Conservation (phyloP, 2,329 filamentous ascomycete species). For the Colletotrichum tropicale region DNA sequence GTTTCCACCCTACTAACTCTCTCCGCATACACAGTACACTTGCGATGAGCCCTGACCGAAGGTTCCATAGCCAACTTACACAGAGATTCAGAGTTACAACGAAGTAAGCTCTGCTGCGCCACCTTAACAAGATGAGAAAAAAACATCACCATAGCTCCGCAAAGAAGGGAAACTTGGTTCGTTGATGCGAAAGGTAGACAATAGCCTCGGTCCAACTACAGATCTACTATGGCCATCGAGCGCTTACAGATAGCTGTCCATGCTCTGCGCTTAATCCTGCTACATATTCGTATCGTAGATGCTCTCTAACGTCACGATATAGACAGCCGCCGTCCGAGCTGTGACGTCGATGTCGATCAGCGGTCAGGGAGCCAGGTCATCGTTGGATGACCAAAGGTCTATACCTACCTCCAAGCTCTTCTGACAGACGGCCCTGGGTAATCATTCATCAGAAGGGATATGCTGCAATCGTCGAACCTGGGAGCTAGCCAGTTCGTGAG, state of each 20-base stretch:
- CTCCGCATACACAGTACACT: background rate
- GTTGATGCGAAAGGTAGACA: background rate
- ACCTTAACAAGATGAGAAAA: background rate
- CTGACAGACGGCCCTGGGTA: background rate
- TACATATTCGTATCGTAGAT: background rate
- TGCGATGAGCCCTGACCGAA: background rate
- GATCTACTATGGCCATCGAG: background rate
- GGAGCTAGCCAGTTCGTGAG: background rate
- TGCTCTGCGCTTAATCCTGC: background rate
- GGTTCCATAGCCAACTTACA: background rate
- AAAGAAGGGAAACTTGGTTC: background rate
- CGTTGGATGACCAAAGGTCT: background rate
- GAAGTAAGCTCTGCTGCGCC: slow-evolving; percentile 1
- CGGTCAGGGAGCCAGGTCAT: background rate
- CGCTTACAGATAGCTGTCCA: background rate
- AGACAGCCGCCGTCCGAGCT: background rate
- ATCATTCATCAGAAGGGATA: background rate
- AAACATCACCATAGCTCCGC: background rate
- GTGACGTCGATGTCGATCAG: background rate
- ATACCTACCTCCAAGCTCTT: background rate
- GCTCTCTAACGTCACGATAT: background rate
- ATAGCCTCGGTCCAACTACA: background rate
- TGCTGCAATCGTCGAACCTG: background rate
- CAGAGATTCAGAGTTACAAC: background rate
- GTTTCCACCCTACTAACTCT: background rate